Evolutionary conservation across 345 rosid genomes (phyloP).

Genomic region (Punica granatum): DNA sequence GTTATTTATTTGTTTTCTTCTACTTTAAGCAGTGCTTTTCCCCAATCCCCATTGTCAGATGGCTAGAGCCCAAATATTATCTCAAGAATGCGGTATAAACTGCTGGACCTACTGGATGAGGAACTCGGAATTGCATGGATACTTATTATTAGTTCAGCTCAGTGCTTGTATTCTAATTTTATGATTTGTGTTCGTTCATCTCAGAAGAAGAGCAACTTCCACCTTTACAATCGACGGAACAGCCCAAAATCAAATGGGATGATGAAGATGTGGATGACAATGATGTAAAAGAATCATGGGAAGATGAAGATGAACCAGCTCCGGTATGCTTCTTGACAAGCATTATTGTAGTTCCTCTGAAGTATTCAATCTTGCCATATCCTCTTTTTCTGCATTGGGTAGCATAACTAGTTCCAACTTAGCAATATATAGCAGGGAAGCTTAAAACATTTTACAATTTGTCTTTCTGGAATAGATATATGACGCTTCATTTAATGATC

Average conservation of each 20-base stretch:
- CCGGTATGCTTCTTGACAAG: conserved; percentile 32
- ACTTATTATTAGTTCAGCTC: background rate
- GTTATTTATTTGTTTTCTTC: background rate
- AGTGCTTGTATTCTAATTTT: background rate
- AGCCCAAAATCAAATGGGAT: conserved; percentile 64
- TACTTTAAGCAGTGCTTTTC: background rate
- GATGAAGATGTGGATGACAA: conserved; percentile 86
- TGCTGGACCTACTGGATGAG: background rate
- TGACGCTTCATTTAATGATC: background rate
- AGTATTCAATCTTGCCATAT: background rate
- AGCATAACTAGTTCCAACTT: background rate
- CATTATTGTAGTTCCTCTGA: background rate
- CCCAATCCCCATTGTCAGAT: no score
- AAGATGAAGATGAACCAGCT: conserved; percentile 85
- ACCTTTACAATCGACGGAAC: conserved; percentile 44
- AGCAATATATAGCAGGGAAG: background rate
- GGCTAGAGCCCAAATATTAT: no score
- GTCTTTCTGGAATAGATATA: background rate
- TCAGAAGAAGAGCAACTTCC: conserved; percentile 66
- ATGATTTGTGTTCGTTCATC: background rate
- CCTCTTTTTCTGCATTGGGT: background rate
- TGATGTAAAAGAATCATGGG: conserved; percentile 97
- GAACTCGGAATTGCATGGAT: background rate
- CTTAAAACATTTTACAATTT: background rate
- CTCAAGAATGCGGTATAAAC: background rate